Percentiles rank a stretch among this genome's conserved stretches.
Conservation (phyloP, 345 rosid genomes). For the Citropsis articulata region DNA sequence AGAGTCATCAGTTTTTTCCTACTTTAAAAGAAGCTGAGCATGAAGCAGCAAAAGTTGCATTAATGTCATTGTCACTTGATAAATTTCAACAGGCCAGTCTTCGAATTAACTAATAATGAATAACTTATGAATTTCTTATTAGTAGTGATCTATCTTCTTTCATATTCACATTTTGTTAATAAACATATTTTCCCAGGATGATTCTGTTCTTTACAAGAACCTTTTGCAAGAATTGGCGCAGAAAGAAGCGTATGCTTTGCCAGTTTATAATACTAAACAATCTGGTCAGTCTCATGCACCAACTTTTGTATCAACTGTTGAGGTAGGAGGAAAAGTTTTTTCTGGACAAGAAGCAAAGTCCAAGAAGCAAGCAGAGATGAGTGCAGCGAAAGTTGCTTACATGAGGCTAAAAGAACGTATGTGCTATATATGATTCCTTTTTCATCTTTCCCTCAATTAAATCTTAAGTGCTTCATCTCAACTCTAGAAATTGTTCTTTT, state of each 20-base stretch:
- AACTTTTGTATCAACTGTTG: conserved; percentile 46
- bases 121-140: neutral
- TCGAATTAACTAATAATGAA: neutral
- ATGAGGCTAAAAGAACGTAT: conserved; percentile 31
- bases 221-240: conserved; percentile 59
- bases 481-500: neutral
- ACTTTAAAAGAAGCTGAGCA: conserved; percentile 62
- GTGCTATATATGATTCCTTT: conserved; percentile 3
- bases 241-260: conserved; percentile 37
- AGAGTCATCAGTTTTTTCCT: conserved; percentile 33
- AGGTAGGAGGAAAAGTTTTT: conserved; percentile 36
- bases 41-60: conserved; percentile 61
- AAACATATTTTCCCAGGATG: conserved; percentile 31
- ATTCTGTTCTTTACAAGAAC: conserved; percentile 47
- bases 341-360: conserved; percentile 48
- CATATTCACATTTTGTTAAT: neutral
- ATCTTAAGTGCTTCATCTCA: neutral
- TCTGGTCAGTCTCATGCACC: conserved; percentile 52
- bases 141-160: neutral
- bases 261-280: conserved; percentile 38
- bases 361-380: conserved; percentile 61
- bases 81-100: conserved; percentile 38
- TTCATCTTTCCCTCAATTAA: neutral
- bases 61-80: conserved; percentile 32
- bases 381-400: conserved; percentile 71